A percentile compares a stretch with the other conserved stretches of the same genome.
These are phyloP conservation scores for Haematococcus lacustris DNA, from an alignment of 139 green algal genomes.

Conservation along the genomic window DNA sequence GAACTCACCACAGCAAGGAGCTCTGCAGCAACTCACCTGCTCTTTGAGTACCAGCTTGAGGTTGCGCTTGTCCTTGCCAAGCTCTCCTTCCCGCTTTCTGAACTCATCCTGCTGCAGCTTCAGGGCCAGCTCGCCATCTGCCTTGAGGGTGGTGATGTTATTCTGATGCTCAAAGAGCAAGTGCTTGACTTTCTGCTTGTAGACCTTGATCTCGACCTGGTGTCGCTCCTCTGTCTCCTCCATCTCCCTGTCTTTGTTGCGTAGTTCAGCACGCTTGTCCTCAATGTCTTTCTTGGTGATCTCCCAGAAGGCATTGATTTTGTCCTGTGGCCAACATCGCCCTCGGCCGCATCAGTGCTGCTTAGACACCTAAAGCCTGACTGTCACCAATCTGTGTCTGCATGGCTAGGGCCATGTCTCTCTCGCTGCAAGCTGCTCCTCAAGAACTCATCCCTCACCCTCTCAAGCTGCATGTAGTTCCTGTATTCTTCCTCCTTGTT, in stretches of 20 bases:
- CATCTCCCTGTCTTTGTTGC: conserved; percentile 81
- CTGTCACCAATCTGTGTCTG: no score
- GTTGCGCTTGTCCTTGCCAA: conserved; percentile 68
- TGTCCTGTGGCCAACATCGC: conserved; percentile 60
- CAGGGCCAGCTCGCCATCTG: conserved; percentile 68
- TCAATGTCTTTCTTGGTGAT: conserved; percentile 87
- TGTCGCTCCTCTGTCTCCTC: conserved; percentile 86
- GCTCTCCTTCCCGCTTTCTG: conserved; percentile 46
- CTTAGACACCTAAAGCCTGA: no score
- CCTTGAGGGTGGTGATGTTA: conserved; percentile 77
- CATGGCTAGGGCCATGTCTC: no score
- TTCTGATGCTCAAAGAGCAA: conserved; percentile 90
- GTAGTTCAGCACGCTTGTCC: conserved; percentile 66
- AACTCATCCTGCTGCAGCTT: conserved; percentile 71
- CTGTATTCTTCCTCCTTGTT: conserved; percentile 81
- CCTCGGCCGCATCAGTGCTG: no score
- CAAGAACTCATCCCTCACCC: no score
- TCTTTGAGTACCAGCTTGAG: conserved; percentile 77
- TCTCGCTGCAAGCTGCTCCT: no score
- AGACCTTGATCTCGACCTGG: conserved; percentile 76
- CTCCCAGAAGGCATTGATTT: conserved; percentile 89
- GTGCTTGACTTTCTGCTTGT: conserved; percentile 95
- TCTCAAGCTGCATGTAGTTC: conserved; percentile 89
- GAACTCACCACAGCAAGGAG: background rate
- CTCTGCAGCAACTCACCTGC: conserved; percentile 34